Base-by-base conservation (phyloP, 495 filamentous ascomycete genomes). In the Monascus purpureus region DNA sequence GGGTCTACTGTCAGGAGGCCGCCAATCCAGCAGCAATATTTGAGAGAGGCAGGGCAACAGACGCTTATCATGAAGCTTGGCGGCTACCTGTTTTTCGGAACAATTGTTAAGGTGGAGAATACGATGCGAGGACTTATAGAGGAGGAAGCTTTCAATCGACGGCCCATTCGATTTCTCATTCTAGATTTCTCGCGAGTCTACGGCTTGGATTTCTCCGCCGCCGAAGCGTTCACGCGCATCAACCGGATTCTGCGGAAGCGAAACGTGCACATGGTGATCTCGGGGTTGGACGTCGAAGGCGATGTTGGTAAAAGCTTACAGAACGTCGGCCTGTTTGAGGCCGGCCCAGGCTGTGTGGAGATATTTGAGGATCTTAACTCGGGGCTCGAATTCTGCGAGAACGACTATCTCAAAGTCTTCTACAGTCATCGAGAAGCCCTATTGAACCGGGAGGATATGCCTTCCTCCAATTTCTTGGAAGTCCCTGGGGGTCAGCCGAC, bases 41-140 rank as follows among this genome's bases (percentile, higher is more conserved):
- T 97, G 13, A 75, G 75, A 30, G 66, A 88, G 40, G 88, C 84
- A 26, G 88, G 92, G 1, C 65, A 68, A 20, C 90, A 97, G 47
- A 87, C 86, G 23, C 73, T 82, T 24, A 73, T 96, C 33, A 80
- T 86, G 38, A 96, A 95, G 53, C 69, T 96, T 16, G 75, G 79
- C 8, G 87, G 90, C 1, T 94, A 84, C 40, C 69, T 96, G 6
- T 97, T 96, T 60, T 97, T 97, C 42, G 90, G 90, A 4, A 94
- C 87, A 0, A 95, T 97, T 32, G 85, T 94, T 17, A 79, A 78
- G 19, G 86, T 97, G 2, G 90, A 97, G 53, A 79, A 80, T 33
- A 77, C 78, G 32, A 82, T 94, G 46, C 70, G 85, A 13, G 71
- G 63, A 1, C 57, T 95, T 30, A 77, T 96, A 18, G 72, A 83